Evolutionary conservation across 208 protist species (phyloP).

Genomic region (Trypanosoma brucei): DNA sequence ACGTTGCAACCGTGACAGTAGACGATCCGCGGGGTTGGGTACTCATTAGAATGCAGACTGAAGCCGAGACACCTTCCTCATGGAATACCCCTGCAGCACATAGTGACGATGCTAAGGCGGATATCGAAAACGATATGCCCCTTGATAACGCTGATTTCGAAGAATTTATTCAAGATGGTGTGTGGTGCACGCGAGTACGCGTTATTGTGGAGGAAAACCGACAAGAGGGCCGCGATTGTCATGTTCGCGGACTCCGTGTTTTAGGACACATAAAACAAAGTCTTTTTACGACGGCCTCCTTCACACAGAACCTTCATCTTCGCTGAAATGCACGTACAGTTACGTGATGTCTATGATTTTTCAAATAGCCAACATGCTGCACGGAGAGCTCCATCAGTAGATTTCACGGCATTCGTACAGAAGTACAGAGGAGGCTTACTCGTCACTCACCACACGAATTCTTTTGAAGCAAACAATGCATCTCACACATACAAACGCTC

Average conservation of each 20-base stretch:
- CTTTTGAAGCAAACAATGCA: too few relatives aligned
- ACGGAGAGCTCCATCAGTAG: not conserved
- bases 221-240: slow-evolving; percentile 78
- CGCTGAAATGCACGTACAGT: slow-evolving; percentile 14
- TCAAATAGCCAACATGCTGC: not conserved
- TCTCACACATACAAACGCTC: too few relatives aligned
- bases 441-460: too few relatives aligned
- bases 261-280: slow-evolving; percentile 40
- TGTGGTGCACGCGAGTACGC: slow-evolving; percentile 65
- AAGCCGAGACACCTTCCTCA: slow-evolving; percentile 7
- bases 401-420: not conserved
- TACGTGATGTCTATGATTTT: not conserved
- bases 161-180: slow-evolving; percentile 23
- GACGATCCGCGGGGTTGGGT: slow-evolving; percentile 61
- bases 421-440: too few relatives aligned
- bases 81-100: not conserved
- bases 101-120: slow-evolving; percentile 2
- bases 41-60: slow-evolving; percentile 18
- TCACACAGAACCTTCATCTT: slow-evolving; percentile 29
- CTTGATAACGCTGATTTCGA: slow-evolving; percentile 17
- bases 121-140: too few relatives aligned
- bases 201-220: slow-evolving; percentile 70
- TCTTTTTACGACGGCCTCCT: slow-evolving; percentile 31
- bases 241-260: slow-evolving; percentile 69
- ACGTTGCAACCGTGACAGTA: slow-evolving; percentile 48